Percentiles rank a stretch among this genome's conserved stretches.
Conservation (phyloP, 106 monocot genomes). For the Agapanthus africanus region DNA sequence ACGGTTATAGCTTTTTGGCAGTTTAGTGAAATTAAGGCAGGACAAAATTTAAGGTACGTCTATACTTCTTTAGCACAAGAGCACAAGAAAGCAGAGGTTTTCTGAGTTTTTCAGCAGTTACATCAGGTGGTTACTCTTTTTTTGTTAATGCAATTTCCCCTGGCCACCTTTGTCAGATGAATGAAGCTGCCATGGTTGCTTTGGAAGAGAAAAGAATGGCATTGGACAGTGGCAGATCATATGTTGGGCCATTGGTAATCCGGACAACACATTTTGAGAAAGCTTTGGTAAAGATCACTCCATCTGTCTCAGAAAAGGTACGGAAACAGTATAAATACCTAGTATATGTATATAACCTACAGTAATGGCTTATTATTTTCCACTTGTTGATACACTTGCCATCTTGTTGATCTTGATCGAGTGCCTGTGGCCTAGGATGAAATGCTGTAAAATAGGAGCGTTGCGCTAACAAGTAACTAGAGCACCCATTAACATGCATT, state of each 20-base stretch:
- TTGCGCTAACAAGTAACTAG: background rate
- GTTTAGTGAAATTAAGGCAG: too few species aligned
- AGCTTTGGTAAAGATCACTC: constrained; percentile 37
- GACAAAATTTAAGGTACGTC: background rate
- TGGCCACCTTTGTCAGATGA: constrained; percentile 31
- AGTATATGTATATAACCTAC: background rate
- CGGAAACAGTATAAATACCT: background rate
- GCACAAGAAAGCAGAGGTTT: background rate
- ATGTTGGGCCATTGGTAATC: constrained; percentile 22
- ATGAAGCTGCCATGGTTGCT: constrained; percentile 59
- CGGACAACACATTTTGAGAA: constrained; percentile 50
- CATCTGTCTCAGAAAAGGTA: constrained; percentile 63
- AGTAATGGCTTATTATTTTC: background rate
- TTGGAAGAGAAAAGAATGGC: constrained; percentile 39
- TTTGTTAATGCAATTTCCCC: background rate
- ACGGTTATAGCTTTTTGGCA: too few species aligned
- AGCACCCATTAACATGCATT: too few species aligned
- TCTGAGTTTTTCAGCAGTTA: background rate
- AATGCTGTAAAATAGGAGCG: background rate
- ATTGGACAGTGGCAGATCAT: constrained; percentile 10
- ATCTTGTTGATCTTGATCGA: background rate
- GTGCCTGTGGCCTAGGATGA: background rate
- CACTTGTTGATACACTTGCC: background rate
- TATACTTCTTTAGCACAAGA: background rate
- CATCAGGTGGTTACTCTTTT: background rate